Evolutionary conservation across 169 alveolate species (phyloP).

Genomic region (Cryptosporidium meleagridis): DNA sequence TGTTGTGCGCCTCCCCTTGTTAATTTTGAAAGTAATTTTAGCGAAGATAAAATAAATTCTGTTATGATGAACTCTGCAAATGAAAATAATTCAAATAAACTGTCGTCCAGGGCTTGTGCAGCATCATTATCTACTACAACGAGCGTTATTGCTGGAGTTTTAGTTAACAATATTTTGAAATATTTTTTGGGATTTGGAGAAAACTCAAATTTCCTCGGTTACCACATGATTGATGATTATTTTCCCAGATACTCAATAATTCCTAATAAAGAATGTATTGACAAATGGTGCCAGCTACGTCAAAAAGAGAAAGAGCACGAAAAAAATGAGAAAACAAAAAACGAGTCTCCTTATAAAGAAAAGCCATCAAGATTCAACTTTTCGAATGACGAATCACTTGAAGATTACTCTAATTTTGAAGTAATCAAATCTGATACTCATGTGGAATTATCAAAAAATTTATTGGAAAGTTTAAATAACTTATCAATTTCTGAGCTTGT

Average conservation of each 20-base stretch:
- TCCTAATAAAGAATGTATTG: slow-evolving; percentile 92
- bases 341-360: slow-evolving; percentile 39
- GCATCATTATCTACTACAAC: slow-evolving; percentile 96
- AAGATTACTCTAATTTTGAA: neutral
- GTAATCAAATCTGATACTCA: slow-evolving; percentile 9
- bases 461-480: neutral
- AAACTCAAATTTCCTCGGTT: slow-evolving; percentile 88
- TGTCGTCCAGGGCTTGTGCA: slow-evolving; percentile 95
- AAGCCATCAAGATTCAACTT: neutral
- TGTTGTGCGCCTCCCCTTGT: slow-evolving; percentile 77
- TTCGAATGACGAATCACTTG: neutral
- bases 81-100: slow-evolving; percentile 89
- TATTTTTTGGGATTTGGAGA: slow-evolving; percentile 92
- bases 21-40: slow-evolving; percentile 1
- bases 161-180: slow-evolving; percentile 93
- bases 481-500: slow-evolving; percentile 5
- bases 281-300: slow-evolving; percentile 82
- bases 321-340: slow-evolving; percentile 35
- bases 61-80: slow-evolving; percentile 91
- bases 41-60: slow-evolving; percentile 82
- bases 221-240: slow-evolving; percentile 91
- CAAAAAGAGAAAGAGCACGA: slow-evolving; percentile 77
- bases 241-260: slow-evolving; percentile 88
- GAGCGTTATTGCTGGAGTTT: slow-evolving; percentile 96
- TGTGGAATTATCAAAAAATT: neutral